A percentile compares a stretch with the other conserved stretches of the same genome.
phyloP scores from a whole-genome alignment of 1,139 yeast genomes.

The Candida sanyaensis region DNA sequence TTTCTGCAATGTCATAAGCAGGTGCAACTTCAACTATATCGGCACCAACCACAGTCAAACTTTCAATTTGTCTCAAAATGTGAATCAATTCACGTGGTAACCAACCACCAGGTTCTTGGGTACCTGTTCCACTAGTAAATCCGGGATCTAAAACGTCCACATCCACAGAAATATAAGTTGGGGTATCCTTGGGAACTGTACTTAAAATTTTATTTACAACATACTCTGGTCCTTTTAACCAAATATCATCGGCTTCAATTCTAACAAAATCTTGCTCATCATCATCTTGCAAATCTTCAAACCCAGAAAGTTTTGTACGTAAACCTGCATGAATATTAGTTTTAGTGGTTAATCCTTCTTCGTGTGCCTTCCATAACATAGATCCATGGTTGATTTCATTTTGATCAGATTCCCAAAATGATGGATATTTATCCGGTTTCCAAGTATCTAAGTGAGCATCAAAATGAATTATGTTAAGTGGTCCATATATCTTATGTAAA shows the following conservation, averaged over 20 bases:
- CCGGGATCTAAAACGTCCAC: constrained; percentile 84
- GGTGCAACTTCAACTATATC: constrained; percentile 82
- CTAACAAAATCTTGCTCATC: constrained; percentile 62
- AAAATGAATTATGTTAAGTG: constrained; percentile 68
- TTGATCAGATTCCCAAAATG: constrained; percentile 69
- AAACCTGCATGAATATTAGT: constrained; percentile 72
- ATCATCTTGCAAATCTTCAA: constrained; percentile 66
- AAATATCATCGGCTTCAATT: constrained; percentile 69
- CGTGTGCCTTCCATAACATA: constrained; percentile 75
- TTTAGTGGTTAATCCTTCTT: constrained; percentile 62
- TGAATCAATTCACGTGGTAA: constrained; percentile 72
- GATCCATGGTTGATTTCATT: constrained; percentile 75
- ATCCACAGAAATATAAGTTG: constrained; percentile 74
- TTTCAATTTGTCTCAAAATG: constrained; percentile 58
- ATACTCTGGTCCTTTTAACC: constrained; percentile 58
- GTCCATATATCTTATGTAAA: constrained; percentile 58
- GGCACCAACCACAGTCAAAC: constrained; percentile 69
- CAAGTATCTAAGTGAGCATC: constrained; percentile 83
- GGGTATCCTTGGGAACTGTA: constrained; percentile 54
- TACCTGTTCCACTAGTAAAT: constrained; percentile 81
- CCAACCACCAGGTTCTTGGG: constrained; percentile 84
- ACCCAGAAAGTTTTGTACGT: constrained; percentile 66
- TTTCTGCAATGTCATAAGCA: constrained; percentile 69
- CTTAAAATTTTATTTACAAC: constrained; percentile 53
- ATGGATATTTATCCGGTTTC: constrained; percentile 67